Evolutionary conservation across 805 yeast genomes (phyloP).

Genomic region (Hanseniaspora taiwanica): DNA sequence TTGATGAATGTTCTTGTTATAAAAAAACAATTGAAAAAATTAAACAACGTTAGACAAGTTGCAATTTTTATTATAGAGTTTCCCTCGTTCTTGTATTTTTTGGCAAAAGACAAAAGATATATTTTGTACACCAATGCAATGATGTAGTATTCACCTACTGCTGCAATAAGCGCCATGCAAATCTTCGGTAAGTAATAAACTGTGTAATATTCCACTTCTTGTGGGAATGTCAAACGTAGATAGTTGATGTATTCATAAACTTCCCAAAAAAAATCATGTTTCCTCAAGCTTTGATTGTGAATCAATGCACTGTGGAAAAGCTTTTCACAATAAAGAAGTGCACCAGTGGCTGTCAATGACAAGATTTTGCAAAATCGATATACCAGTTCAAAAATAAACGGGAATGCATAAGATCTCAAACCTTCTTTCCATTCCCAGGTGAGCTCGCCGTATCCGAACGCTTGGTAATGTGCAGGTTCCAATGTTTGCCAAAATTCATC

Average conservation of each 20-base stretch:
- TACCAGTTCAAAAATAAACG: constrained; percentile 43
- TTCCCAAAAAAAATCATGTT: constrained; percentile 5
- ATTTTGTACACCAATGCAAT: constrained; percentile 33
- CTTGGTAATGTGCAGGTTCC: constrained; percentile 75
- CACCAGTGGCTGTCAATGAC: constrained; percentile 11
- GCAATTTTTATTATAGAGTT: constrained; percentile 13
- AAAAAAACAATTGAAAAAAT: constrained; percentile 64
- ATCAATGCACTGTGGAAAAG: neutral
- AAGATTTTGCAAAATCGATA: constrained; percentile 24
- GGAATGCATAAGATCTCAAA: constrained; percentile 69
- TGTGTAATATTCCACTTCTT: constrained; percentile 26
- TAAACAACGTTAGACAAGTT: constrained; percentile 13
- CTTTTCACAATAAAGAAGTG: neutral
- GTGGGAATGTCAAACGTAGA: constrained; percentile 13
- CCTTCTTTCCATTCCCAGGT: constrained; percentile 93
- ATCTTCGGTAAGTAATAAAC: constrained; percentile 49
- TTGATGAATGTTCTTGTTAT: constrained; percentile 79
- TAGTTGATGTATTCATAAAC: constrained; percentile 4
- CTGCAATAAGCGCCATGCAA: constrained; percentile 54
- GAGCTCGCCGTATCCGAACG: constrained; percentile 66
- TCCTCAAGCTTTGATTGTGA: neutral
- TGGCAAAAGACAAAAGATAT: constrained; percentile 11
- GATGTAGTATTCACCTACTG: constrained; percentile 54
- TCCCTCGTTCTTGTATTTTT: constrained; percentile 8
- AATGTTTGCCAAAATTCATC: constrained; percentile 90